These are phyloP conservation scores for Heterobasidion occidentale DNA, from an alignment of 1,284 basidiomycete species.

Conservation along the genomic window DNA sequence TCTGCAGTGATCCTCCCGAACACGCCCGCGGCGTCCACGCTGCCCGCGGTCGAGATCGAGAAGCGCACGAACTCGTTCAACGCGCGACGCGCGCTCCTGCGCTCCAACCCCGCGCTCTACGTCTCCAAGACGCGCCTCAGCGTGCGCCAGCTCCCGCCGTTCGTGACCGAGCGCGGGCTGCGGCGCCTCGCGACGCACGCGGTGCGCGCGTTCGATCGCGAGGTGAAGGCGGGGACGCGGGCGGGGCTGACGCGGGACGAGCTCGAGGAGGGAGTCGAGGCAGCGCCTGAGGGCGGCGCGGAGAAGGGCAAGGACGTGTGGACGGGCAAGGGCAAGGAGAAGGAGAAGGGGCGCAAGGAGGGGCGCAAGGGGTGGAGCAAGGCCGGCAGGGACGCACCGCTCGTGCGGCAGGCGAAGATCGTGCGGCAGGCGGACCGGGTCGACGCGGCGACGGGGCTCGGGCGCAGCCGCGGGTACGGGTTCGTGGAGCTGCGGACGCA, in stretches of 20 bases:
- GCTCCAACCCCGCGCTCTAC: slow-evolving; percentile 89
- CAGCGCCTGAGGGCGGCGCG: slow-evolving; percentile 19
- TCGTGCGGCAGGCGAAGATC: slow-evolving; percentile 85
- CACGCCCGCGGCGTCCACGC: slow-evolving; percentile 64
- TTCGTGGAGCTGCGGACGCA: slow-evolving; percentile 90
- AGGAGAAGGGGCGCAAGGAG: slow-evolving; percentile 25
- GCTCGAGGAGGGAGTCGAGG: slow-evolving; percentile 22
- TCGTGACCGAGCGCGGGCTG: slow-evolving; percentile 83
- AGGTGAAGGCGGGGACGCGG: slow-evolving; percentile 64
- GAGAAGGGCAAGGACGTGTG: slow-evolving; percentile 22
- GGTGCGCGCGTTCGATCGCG: slow-evolving; percentile 70
- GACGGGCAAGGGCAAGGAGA: slow-evolving; percentile 20
- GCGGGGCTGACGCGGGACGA: slow-evolving; percentile 70
- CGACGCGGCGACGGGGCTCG: slow-evolving; percentile 81
- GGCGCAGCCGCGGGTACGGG: slow-evolving; percentile 89
- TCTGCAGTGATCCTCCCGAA: slow-evolving; percentile 78
- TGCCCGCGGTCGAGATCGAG: slow-evolving; percentile 73
- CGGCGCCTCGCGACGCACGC: slow-evolving; percentile 86
- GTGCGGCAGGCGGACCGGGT: slow-evolving; percentile 82
- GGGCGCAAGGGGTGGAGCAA: slow-evolving; percentile 28
- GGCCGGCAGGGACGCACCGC: slow-evolving; percentile 24
- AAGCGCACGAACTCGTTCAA: slow-evolving; percentile 80
- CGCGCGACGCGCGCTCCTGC: slow-evolving; percentile 71
- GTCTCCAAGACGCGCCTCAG: slow-evolving; percentile 92
- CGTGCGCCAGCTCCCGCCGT: slow-evolving; percentile 87